Evolutionary conservation across 306 rosid species (phyloP), one percentile per base, ranked within the genome.

Genomic region (Geum urbanum): DNA sequence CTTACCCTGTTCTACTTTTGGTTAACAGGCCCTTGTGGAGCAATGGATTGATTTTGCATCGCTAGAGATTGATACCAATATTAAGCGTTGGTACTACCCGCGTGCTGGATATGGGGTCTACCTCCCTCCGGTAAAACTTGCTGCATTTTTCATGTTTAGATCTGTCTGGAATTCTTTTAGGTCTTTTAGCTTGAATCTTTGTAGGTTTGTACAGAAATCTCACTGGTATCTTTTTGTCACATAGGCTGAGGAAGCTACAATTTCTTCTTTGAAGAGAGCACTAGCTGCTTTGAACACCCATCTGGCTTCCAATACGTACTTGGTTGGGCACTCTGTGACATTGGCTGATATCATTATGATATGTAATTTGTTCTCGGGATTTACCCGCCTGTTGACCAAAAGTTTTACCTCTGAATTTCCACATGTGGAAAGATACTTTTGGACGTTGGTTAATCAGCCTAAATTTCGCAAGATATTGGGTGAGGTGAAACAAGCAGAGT

Each of bases 371-470:
- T 68, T 41, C 6, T 0, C 39, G 2, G 95, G 97, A 45, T 83
- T 83, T 76, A 41, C 44, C 22, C 20, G 5, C 9, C 22, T 84
- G 51, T 27, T 85, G 32, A 76, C 85, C 3, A 86, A 88, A 80
- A 88, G 84, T 70, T 81, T 85, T 82, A 81, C 97, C 75, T 81
- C 92, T 5, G 92, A 86, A 80, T 91, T 88, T 74, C 95, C 91
- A 66, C 95, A 88, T 57, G 90, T 91, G 39, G 97, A 91, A 79
- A 84, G 97, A 82, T 86, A 89, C 84, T 92, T 89, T 22, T 89
- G 96, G 97, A 92, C 97, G 45, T 47, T 89, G 86, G 90, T 89
- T 70, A 86, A 92, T 70, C 92, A 84, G 67, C 96, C 96, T 43
- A 92, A 81, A 71, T 92, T 92, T 84, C 55, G 57, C 63, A 91